Base-by-base conservation (phyloP, 306 rosid genomes). In the Acacia confusa region DNA sequence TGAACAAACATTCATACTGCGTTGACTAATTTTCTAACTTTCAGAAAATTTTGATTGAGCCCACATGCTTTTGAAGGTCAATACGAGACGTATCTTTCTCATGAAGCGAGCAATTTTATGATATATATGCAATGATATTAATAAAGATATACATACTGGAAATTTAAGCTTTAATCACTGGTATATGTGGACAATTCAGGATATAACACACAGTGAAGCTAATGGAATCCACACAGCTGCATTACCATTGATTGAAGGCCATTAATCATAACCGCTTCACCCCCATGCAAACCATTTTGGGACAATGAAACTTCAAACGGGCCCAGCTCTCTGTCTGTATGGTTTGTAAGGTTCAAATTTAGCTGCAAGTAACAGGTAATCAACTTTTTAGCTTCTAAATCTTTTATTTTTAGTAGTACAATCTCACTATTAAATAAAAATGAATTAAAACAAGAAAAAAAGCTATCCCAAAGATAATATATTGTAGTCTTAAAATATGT, bases 241-340 rank as follows among this genome's bases (percentile, higher is more conserved):
- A 85, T 86, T 92, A 95, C 99, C 96, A 82, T 66, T 82, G 88
- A 88, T 85, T 92, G 98, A 61, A 89, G 98, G 87, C 99, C 98
- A 81, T 91, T 93, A 74, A 95, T 84, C 91, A 85, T 75, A 57
- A 95, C 86, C 36, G 74, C 91, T 28, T 88, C 87, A 82, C 89
- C 96, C 40, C 85, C 94, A 34, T 25, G 82, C 58, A 87, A 87
- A 77, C 81, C 89, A 73, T 83, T 87, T 70, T 87, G 87, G 25
- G 90, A 87, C 77, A 95, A 81, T 75, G 83, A 88, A 85, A 95
- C 93, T 85, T 91, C 97, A 81, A 95, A 92, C 2, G 99, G 99
- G 70, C 99, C 97, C 58, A 93, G 74, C 87, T 86, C 95, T 84
- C 85, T 86, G 52, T 93, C 98, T 53, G 95, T 87, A 84, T 87